Evolutionary conservation across 2,329 filamentous ascomycete species (phyloP).

Genomic region (Calonectria pseudoturangicola): DNA sequence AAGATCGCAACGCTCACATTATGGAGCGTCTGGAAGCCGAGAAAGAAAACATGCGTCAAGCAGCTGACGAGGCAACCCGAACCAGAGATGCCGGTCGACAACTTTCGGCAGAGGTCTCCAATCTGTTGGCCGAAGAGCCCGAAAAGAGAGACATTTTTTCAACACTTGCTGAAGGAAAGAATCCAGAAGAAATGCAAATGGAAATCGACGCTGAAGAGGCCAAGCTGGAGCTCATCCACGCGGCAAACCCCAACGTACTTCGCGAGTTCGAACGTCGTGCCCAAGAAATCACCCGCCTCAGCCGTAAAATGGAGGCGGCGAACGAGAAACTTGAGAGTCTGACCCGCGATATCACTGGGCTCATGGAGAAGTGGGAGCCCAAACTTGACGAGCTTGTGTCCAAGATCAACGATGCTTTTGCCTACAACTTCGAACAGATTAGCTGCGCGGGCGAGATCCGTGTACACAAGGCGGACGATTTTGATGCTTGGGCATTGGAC

Average conservation of each 20-base stretch:
- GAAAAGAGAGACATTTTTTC: constrained; percentile 64
- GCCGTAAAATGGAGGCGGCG: constrained; percentile 72
- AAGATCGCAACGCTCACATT: constrained; percentile 78
- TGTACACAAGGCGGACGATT: constrained; percentile 93
- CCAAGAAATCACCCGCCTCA: constrained; percentile 80
- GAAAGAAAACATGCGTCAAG: constrained; percentile 59
- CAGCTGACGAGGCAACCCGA: constrained; percentile 62
- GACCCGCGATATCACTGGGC: constrained; percentile 75
- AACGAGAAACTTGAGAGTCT: constrained; percentile 73
- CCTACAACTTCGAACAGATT: constrained; percentile 94
- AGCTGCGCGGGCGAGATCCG: constrained; percentile 93
- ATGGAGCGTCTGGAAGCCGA: constrained; percentile 70
- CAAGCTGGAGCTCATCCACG: constrained; percentile 86
- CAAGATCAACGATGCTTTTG: constrained; percentile 92
- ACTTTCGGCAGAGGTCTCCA: constrained; percentile 61
- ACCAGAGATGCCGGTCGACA: constrained; percentile 59
- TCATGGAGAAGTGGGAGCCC: constrained; percentile 88
- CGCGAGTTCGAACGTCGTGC: constrained; percentile 85
- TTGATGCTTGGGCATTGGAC: constrained; percentile 94
- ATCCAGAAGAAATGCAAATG: constrained; percentile 78
- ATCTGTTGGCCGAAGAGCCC: constrained; percentile 63
- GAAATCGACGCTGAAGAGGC: constrained; percentile 85
- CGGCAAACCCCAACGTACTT: constrained; percentile 84
- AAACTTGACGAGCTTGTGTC: constrained; percentile 84
- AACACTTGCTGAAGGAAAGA: constrained; percentile 68